A percentile compares a stretch with the other conserved stretches of the same genome.
Conservation (phyloP, 371 early-diverging fungal species). For the Saksenaea oblongispora region DNA sequence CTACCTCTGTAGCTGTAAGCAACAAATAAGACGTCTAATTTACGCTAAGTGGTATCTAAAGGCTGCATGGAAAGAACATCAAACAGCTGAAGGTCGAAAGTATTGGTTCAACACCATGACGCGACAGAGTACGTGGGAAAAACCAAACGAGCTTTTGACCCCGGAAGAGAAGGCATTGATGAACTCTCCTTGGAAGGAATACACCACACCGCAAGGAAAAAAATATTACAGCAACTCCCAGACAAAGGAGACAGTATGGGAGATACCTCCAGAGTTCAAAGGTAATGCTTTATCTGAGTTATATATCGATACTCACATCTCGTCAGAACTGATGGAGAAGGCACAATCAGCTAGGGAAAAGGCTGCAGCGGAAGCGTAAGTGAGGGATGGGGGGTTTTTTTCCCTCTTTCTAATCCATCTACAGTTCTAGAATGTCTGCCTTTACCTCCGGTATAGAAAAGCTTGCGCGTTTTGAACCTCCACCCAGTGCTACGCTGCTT, state of each 20-base stretch:
- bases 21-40: not conserved
- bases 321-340: conserved; percentile 39
- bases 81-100: conserved; percentile 76
- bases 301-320: not conserved
- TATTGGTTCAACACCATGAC: conserved; percentile 88
- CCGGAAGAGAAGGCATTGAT: conserved; percentile 78
- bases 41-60: conserved; percentile 11
- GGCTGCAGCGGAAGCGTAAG: conserved; percentile 31
- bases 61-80: conserved; percentile 76
- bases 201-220: conserved; percentile 78
- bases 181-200: conserved; percentile 85
- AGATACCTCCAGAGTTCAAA: conserved; percentile 79
- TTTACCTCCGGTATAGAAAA: conserved; percentile 13
- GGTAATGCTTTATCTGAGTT: conserved; percentile 22
- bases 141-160: conserved; percentile 90
- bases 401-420: not conserved
- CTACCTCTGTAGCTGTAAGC: conserved; percentile 17
- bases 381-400: too few relatives aligned
- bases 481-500: conserved; percentile 19
- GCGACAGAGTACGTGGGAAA: conserved; percentile 89
- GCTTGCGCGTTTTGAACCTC: conserved; percentile 16
- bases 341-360: conserved; percentile 39
- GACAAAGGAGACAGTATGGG: conserved; percentile 89
- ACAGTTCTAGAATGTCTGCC: not conserved
- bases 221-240: conserved; percentile 87